A percentile compares a stretch with the other conserved stretches of the same genome.
Conservation (phyloP, 2,329 filamentous ascomycete species). For the Fusarium fracticaudum region DNA sequence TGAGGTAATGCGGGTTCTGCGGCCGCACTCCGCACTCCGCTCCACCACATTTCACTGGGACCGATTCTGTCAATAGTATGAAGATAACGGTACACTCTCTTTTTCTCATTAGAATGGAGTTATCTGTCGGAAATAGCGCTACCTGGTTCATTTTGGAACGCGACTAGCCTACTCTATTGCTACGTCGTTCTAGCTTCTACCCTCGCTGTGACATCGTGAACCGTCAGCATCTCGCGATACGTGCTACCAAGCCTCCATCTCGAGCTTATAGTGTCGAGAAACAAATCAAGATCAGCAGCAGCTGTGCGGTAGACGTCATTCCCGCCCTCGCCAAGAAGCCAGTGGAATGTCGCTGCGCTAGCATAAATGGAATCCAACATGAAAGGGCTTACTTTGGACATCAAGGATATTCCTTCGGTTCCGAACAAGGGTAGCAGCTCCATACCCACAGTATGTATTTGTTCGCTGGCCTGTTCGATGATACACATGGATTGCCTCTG, state of each 20-base stretch:
- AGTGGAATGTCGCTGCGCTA: neutral
- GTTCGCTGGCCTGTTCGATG: neutral
- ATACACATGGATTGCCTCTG: neutral
- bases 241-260: neutral
- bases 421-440: accelerated
- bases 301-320: neutral
- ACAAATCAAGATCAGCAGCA: no score
- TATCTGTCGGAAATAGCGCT: neutral
- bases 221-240: neutral
- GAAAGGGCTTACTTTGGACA: neutral
- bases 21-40: neutral
- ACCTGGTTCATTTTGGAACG: accelerated
- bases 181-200: neutral
- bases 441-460: neutral
- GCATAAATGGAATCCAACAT: neutral
- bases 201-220: neutral
- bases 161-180: accelerated
- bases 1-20: neutral
- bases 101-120: accelerated
- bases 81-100: no score
- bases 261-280: no score
- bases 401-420: neutral
- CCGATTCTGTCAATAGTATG: no score
- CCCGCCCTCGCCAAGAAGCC: neutral
- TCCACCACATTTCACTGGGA: neutral